Evolutionary conservation across 306 rosid species (phyloP).

Genomic region (Rosa rugosa): DNA sequence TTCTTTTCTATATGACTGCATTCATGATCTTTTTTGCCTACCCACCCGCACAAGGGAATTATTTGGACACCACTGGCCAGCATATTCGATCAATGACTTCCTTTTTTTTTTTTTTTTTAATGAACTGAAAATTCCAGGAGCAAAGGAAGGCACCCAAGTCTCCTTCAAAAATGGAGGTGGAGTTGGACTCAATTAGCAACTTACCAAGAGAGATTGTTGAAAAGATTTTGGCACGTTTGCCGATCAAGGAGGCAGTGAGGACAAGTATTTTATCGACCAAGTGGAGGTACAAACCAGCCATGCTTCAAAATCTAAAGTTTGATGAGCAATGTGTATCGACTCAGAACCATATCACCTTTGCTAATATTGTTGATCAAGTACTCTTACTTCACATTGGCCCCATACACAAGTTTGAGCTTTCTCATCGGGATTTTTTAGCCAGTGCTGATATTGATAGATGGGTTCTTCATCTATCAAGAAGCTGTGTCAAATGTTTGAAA

Average conservation of each 20-base stretch:
- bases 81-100: no score
- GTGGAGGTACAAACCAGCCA: constrained; percentile 61
- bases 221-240: constrained; percentile 43
- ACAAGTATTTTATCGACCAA: constrained; percentile 56
- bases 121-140: no score
- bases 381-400: constrained; percentile 55
- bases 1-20: no score
- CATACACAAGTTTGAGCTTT: constrained; percentile 47
- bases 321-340: constrained; percentile 5
- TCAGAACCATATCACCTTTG: no score
- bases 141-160: no score
- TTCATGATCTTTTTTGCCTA: no score
- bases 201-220: constrained; percentile 49
- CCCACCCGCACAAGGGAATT: no score
- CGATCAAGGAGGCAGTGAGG: constrained; percentile 53
- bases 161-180: constrained; percentile 28
- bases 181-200: constrained; percentile 44
- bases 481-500: constrained; percentile 45
- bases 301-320: constrained; percentile 46
- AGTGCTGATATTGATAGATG: constrained; percentile 49
- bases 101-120: no score
- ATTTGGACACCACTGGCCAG: no score
- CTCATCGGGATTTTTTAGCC: constrained; percentile 43
- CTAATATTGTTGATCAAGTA: neutral
- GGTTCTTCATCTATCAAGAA: constrained; percentile 47